A percentile compares a stretch with the other conserved stretches of the same genome.
These are phyloP conservation scores for Stentor coeruleus DNA, from an alignment of 73 alveolate genomes.

Conservation along the genomic window DNA sequence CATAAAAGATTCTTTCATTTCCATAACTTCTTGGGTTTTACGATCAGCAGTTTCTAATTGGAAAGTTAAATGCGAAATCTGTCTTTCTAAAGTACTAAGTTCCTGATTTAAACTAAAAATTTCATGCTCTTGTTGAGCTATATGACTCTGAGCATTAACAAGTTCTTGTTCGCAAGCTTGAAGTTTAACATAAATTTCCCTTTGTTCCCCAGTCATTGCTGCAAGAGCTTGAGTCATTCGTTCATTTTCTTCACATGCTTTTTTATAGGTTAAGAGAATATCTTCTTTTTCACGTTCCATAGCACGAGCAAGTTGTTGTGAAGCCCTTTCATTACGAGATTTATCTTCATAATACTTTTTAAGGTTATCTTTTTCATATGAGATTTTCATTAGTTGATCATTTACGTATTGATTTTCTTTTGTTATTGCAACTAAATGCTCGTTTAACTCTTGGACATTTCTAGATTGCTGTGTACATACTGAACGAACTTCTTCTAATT, in stretches of 20 bases:
- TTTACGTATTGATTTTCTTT: slow-evolving; percentile 34
- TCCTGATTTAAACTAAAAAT: slow-evolving; percentile 30
- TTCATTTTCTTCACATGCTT: slow-evolving; percentile 53
- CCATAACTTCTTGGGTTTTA: slow-evolving; percentile 17
- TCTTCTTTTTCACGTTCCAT: slow-evolving; percentile 56
- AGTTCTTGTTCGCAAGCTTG: slow-evolving; percentile 46
- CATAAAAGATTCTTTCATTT: slow-evolving; percentile 25
- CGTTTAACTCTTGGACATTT: slow-evolving; percentile 13
- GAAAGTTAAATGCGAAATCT: slow-evolving; percentile 42
- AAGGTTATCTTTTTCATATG: slow-evolving; percentile 37
- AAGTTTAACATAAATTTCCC: slow-evolving; percentile 30
- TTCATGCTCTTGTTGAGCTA: slow-evolving; percentile 27
- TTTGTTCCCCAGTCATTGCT: slow-evolving; percentile 25
- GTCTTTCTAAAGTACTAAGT: slow-evolving; percentile 48
- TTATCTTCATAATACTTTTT: slow-evolving; percentile 32
- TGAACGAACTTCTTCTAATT: slow-evolving; percentile 31
- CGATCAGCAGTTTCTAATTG: slow-evolving; percentile 46
- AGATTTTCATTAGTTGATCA: slow-evolving; percentile 32
- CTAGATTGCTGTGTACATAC: not conserved
- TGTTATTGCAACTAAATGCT: slow-evolving; percentile 6
- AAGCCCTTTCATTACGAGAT: slow-evolving; percentile 31
- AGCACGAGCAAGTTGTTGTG: slow-evolving; percentile 37
- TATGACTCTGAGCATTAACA: slow-evolving; percentile 23
- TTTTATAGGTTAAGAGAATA: slow-evolving; percentile 36
- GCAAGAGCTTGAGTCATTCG: slow-evolving; percentile 37